Conservation (phyloP, 2,329 filamentous ascomycete species). For the Meredithiella fracta region DNA sequence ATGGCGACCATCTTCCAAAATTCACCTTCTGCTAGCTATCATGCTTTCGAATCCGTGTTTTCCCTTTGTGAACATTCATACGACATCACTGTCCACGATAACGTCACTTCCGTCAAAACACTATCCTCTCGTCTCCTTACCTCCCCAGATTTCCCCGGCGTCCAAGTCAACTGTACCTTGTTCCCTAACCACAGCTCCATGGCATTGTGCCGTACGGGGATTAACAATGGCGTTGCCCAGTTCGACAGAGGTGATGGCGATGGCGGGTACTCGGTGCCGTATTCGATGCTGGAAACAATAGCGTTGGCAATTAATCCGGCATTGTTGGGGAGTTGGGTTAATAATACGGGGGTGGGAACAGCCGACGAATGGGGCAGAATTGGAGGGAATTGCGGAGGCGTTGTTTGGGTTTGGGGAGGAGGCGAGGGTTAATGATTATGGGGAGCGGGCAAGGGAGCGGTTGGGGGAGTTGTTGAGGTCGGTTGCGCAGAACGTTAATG, state of each 20-base stretch:
- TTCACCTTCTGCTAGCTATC: neutral
- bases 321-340: constrained; percentile 10
- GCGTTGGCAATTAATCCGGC: constrained; percentile 12
- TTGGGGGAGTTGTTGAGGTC: neutral
- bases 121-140: neutral
- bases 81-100: constrained; percentile 7
- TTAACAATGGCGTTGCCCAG: constrained; percentile 3
- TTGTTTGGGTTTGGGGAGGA: neutral
- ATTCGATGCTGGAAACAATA: constrained; percentile 10
- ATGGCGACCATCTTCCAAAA: constrained; percentile 18
- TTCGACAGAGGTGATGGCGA: neutral
- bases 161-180: constrained; percentile 10
- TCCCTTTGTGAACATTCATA: constrained; percentile 20
- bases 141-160: neutral
- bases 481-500: neutral
- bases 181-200: constrained; percentile 7
- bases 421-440: neutral
- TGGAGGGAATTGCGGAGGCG: neutral
- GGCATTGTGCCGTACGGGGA: constrained; percentile 3
- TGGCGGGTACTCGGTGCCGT: neutral
- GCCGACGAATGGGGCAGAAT: neutral
- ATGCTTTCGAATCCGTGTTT: constrained; percentile 19
- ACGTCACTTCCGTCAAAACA: neutral
- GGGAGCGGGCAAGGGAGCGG: neutral
- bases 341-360: neutral